These are phyloP conservation scores for Ceratocystis alfenasii DNA, from an alignment of 2,329 filamentous ascomycete species.

Conservation along the genomic window DNA sequence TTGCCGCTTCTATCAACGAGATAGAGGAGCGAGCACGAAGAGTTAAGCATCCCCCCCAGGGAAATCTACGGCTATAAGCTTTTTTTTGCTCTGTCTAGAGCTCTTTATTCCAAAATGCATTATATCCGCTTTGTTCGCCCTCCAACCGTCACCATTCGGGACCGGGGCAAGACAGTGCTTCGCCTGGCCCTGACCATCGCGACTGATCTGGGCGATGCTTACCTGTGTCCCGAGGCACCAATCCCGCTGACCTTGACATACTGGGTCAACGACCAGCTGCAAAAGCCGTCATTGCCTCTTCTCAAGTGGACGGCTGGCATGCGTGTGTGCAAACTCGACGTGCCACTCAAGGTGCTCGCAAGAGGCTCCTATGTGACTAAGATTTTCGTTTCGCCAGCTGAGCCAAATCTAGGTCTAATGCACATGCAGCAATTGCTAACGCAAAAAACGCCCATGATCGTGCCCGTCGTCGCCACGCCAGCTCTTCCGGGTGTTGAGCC, in stretches of 20 bases:
- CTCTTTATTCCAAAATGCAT: conserved; percentile 35
- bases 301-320: conserved; percentile 30
- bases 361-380: conserved; percentile 20
- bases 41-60: not conserved
- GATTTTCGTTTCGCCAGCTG: conserved; percentile 22
- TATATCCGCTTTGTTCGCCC: conserved; percentile 45
- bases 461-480: conserved; percentile 18
- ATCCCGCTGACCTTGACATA: conserved; percentile 31
- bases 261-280: conserved; percentile 28
- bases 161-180: conserved; percentile 27
- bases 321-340: conserved; percentile 32
- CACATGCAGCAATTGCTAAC: conserved; percentile 19
- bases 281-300: conserved; percentile 26
- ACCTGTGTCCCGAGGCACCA: conserved; percentile 36
- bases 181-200: conserved; percentile 43
- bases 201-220: conserved; percentile 46
- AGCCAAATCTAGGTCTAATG: conserved; percentile 16
- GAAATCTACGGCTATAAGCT: not conserved
- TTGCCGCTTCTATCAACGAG: not conserved
- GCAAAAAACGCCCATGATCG: conserved; percentile 18
- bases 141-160: conserved; percentile 28
- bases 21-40: not conserved
- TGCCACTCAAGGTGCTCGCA: conserved; percentile 22
- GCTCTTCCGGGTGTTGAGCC: conserved; percentile 13
- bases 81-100: not conserved